Base-by-base conservation (phyloP, 2,329 filamentous ascomycete genomes). In the Trichoderma koningii region DNA sequence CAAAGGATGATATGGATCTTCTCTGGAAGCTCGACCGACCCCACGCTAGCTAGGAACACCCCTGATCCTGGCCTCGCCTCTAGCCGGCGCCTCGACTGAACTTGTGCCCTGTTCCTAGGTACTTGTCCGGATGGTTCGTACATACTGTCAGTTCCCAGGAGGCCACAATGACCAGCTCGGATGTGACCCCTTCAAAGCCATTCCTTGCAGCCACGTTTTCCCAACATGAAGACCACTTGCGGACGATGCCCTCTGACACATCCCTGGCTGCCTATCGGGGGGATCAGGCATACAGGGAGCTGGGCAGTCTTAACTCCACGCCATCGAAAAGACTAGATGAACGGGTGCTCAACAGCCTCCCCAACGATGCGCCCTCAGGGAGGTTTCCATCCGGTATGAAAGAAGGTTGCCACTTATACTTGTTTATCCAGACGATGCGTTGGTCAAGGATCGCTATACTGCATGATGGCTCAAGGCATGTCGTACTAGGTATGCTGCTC, bases 1-100 rank as follows among this genome's bases (percentile, higher is more conserved):
- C 60, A 63, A 47, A 53, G 50, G 21, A 63, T 15, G 21, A 63
- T 15, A 50, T 56, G 44, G 61, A 64, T 64, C 61, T 64, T 64
- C 61, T 64, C 30, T 64, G 19, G 61, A 64, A 56, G 61, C 48
- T 55, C 50, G 23, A 26, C 50, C 47, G 60, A 55, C 60, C 61
- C 61, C 52, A 50, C 61, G 61, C 61, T 64, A 63, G 60, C 60
- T n/a, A 21, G 48, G 19, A 19, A 23, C 30, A n/a, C 19, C 51
- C n/a, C 34, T 64, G 23, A 44, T 50, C 52, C 61, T 64, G 19
- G 61, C 52, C 41, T 50, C 30, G 56, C 56, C 44, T 56, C 30
- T 45, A 56, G 42, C n/a, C 61, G 60, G 48, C 28, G 30, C 42
- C 48, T 55, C 51, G 12, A 55, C 28, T 12, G 38, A 21, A 53